A percentile compares a stretch with the other conserved stretches of the same genome.
phyloP scores from a whole-genome alignment of 352 stramenopile species.

The Discostella stelligera region DNA sequence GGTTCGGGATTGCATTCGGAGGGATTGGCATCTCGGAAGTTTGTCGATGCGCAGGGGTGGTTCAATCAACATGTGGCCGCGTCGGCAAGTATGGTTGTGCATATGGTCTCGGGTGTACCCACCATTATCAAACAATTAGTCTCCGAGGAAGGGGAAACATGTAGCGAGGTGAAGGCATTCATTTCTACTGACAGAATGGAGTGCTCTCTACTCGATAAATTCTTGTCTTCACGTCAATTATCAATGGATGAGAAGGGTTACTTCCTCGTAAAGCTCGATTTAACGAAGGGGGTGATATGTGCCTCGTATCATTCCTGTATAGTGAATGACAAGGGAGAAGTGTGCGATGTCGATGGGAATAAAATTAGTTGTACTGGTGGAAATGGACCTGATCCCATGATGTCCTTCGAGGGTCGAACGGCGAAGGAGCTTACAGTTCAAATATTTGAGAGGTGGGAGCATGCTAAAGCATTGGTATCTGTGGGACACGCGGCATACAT shows the following conservation, averaged over 20 bases:
- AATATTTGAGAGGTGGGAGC: constrained; percentile 59
- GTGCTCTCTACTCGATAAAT: constrained; percentile 41
- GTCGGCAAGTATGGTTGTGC: constrained; percentile 35
- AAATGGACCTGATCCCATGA: constrained; percentile 46
- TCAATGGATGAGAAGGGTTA: constrained; percentile 61
- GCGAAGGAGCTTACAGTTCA: constrained; percentile 56
- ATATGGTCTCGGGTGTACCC: constrained; percentile 53
- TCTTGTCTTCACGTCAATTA: constrained; percentile 40
- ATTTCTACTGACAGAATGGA: constrained; percentile 16
- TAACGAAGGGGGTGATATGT: constrained; percentile 36
- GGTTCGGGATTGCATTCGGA: constrained; percentile 53
- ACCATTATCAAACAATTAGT: constrained; percentile 43
- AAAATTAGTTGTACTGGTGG: constrained; percentile 41
- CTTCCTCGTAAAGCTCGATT: constrained; percentile 52
- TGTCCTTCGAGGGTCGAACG: constrained; percentile 43
- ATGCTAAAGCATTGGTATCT: constrained; percentile 32
- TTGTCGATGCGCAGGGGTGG: constrained; percentile 62
- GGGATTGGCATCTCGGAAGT: constrained; percentile 33
- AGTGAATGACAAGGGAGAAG: constrained; percentile 60
- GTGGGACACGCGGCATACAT: constrained; percentile 60
- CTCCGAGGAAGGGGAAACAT: background rate
- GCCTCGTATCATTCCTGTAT: constrained; percentile 59
- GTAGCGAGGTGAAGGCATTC: background rate
- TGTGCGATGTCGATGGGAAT: constrained; percentile 60
- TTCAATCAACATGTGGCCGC: constrained; percentile 59